Conservation (phyloP, 2,329 filamentous ascomycete genomes). For the Leptoxyphium fumago region DNA sequence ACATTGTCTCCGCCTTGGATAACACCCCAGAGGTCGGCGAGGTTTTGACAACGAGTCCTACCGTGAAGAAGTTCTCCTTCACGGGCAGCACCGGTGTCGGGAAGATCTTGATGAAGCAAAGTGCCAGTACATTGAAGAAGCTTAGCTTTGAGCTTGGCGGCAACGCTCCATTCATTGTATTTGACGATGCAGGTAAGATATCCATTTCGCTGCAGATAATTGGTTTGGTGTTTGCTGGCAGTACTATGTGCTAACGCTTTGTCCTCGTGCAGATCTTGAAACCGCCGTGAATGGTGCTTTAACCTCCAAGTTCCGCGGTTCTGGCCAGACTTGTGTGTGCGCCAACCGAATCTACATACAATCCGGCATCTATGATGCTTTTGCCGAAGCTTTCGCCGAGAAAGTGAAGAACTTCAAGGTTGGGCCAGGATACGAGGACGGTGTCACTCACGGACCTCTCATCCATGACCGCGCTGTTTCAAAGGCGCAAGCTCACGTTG, state of each 20-base stretch:
- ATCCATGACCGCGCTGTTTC: conserved; percentile 70
- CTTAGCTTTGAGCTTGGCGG: conserved; percentile 84
- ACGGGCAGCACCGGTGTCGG: conserved; percentile 60
- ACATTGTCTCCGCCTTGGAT: conserved; percentile 64
- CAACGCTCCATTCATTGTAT: conserved; percentile 92
- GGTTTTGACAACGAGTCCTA: conserved; percentile 59
- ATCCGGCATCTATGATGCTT: conserved; percentile 60
- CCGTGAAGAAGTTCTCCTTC: conserved; percentile 82
- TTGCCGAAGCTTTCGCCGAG: conserved; percentile 52
- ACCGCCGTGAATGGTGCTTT: conserved; percentile 70
- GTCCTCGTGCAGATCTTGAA: conserved; percentile 52
- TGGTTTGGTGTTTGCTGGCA: background rate
- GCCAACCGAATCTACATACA: conserved; percentile 71
- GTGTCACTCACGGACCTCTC: conserved; percentile 63
- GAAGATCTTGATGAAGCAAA: conserved; percentile 79
- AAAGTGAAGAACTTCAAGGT: conserved; percentile 63
- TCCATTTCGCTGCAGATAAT: conserved; percentile 17
- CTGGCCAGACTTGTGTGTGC: conserved; percentile 84
- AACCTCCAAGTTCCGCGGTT: conserved; percentile 80
- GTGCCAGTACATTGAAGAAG: conserved; percentile 69
- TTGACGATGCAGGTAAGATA: conserved; percentile 50
- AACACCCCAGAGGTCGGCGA: conserved; percentile 72
- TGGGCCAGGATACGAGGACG: conserved; percentile 56
- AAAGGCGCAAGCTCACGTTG: conserved; percentile 69
- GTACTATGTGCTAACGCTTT: background rate